Conservation (phyloP, 768 basidiomycete genomes). For the Suillus tomentosus region DNA sequence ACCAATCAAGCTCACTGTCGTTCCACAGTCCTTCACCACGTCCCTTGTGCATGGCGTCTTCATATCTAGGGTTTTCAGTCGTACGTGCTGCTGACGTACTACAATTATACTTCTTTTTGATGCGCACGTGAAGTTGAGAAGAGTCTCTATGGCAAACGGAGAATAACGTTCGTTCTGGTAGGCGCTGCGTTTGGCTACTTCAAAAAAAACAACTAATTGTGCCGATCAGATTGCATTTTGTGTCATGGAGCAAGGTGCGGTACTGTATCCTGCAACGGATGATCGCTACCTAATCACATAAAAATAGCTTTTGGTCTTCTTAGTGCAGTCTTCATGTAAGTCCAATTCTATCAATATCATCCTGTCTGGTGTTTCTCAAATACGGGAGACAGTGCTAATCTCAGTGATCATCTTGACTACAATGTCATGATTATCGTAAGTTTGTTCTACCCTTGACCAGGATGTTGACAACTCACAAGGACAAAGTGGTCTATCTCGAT, state of each 20-base stretch:
- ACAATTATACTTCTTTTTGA: neutral
- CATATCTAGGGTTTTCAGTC: neutral
- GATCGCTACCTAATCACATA: no score
- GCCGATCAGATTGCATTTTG: neutral
- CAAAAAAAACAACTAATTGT: neutral
- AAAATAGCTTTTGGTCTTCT: neutral
- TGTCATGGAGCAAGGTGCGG: neutral
- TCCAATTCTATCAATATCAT: neutral
- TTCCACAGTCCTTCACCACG: neutral
- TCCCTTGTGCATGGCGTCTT: conserved; percentile 3
- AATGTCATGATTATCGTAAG: neutral
- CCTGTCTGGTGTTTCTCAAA: neutral
- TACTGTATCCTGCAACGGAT: neutral
- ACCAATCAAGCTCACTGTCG: neutral
- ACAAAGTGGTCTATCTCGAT: conserved; percentile 22
- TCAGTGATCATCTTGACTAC: neutral
- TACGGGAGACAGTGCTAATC: neutral
- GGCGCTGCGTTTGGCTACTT: no score
- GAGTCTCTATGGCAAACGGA: neutral
- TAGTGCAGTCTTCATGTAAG: neutral
- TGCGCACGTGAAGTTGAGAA: neutral
- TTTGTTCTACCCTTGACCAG: neutral
- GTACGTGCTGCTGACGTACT: neutral
- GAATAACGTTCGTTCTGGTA: neutral
- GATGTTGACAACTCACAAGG: neutral